These are phyloP conservation scores for Coemansia sp. DNA, from an alignment of 192 early-diverging fungal species.

Conservation along the genomic window DNA sequence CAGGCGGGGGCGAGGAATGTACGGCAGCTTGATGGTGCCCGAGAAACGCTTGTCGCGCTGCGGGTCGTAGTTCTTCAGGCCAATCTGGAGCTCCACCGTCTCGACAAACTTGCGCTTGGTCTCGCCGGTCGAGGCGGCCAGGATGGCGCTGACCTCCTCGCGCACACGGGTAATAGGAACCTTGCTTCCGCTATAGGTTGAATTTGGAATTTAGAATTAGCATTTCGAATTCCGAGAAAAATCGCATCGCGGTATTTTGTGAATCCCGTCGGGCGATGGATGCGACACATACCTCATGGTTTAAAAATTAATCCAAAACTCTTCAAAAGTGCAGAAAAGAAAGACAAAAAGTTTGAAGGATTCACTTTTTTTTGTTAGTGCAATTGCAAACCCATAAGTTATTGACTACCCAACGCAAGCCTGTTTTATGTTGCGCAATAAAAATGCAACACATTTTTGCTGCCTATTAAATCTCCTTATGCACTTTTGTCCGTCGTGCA, in stretches of 20 bases:
- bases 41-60: constrained; percentile 99
- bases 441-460: not conserved
- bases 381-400: no score
- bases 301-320: no score
- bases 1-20: constrained; percentile 93
- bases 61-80: constrained; percentile 99
- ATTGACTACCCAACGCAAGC: no score
- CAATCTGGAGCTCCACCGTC: constrained; percentile 97
- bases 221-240: not conserved
- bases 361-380: no score
- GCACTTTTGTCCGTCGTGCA: constrained; percentile 89
- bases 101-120: constrained; percentile 95
- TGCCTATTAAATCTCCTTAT: constrained; percentile 42
- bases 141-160: constrained; percentile 69
- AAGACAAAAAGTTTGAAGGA: no score
- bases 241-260: not conserved
- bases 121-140: constrained; percentile 71
- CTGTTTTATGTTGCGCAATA: no score
- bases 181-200: constrained; percentile 59
- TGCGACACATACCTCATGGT: not conserved
- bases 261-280: not conserved
- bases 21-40: constrained; percentile 90
- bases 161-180: constrained; percentile 88
- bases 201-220: not conserved
- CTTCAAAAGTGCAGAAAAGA: no score